phyloP scores from a whole-genome alignment of 805 yeast species.

The Nakazawaea ambrosiae region DNA sequence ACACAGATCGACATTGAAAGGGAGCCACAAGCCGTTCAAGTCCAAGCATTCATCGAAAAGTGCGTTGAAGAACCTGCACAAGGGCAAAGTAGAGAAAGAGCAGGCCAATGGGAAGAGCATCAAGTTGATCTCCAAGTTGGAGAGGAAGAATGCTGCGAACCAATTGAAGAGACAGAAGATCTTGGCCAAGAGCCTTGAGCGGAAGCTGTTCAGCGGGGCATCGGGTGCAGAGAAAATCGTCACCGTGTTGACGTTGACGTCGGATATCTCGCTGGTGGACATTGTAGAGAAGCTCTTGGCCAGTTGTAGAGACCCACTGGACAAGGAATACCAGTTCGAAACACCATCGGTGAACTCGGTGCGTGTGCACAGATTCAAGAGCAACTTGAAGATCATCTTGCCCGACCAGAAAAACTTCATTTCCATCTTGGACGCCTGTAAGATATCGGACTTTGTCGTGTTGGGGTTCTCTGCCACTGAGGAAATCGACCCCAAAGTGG shows the following conservation, averaged over 20 bases:
- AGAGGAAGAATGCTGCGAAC: conserved; percentile 70
- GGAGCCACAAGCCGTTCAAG: conserved; percentile 85
- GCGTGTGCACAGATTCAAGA: conserved; percentile 59
- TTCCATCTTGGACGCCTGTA: conserved; percentile 76
- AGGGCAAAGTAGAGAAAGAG: conserved; percentile 83
- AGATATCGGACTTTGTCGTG: conserved; percentile 81
- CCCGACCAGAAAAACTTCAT: conserved; percentile 65
- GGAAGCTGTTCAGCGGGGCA: conserved; percentile 73
- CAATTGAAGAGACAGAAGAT: conserved; percentile 76
- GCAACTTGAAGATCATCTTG: conserved; percentile 64
- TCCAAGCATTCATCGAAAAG: conserved; percentile 89
- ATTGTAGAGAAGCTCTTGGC: conserved; percentile 48
- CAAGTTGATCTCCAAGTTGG: conserved; percentile 38
- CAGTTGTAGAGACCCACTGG: conserved; percentile 21
- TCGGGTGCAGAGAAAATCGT: conserved; percentile 77
- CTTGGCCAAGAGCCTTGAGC: conserved; percentile 44
- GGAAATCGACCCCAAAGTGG: conserved; percentile 73
- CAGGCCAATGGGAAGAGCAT: conserved; percentile 27
- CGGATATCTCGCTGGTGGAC: conserved; percentile 52
- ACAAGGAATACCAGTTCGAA: conserved; percentile 21
- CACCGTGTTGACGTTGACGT: conserved; percentile 72
- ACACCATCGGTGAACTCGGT: conserved; percentile 47
- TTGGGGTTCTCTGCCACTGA: conserved; percentile 83
- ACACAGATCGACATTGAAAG: conserved; percentile 79
- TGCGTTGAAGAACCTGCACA: conserved; percentile 67